Conservation (phyloP, 2,329 filamentous ascomycete genomes). For the Anisogramma anomala region DNA sequence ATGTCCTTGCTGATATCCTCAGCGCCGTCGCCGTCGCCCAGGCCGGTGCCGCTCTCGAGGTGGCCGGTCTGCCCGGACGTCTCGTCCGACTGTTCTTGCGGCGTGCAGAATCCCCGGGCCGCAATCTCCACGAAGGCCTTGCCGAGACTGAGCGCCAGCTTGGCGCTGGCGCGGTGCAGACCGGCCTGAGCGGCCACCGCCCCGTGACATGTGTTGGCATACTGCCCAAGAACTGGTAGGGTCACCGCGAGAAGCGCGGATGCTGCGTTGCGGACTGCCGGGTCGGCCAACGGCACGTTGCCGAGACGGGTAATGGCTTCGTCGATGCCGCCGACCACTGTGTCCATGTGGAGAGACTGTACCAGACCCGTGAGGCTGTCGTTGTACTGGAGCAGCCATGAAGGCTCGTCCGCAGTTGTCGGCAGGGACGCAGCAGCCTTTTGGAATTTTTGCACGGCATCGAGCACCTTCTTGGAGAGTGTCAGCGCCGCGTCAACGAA, state of each 20-base stretch:
- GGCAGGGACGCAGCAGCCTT: constrained; percentile 44
- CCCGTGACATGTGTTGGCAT: constrained; percentile 48
- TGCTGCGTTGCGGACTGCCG: constrained; percentile 31
- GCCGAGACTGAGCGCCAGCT: constrained; percentile 63
- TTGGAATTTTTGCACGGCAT: constrained; percentile 64
- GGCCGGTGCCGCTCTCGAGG: constrained; percentile 79
- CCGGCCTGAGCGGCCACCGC: constrained; percentile 46
- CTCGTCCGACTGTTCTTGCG: constrained; percentile 66
- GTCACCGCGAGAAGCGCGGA: constrained; percentile 49
- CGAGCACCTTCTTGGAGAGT: constrained; percentile 64
- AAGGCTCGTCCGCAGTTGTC: constrained; percentile 44
- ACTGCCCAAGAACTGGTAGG: constrained; percentile 65
- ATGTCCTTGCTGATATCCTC: constrained; percentile 98
- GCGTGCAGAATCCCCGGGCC: constrained; percentile 81
- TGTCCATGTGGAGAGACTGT: constrained; percentile 46
- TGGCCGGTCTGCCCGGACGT: constrained; percentile 62
- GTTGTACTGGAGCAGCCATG: constrained; percentile 51
- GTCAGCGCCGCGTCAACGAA: constrained; percentile 50
- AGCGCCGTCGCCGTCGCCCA: constrained; percentile 88
- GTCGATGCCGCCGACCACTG: constrained; percentile 35
- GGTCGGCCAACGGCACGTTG: constrained; percentile 27
- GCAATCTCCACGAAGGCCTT: constrained; percentile 70
- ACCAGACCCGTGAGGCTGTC: constrained; percentile 41
- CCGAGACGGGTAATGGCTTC: constrained; percentile 28
- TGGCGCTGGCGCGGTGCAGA: constrained; percentile 59